These are phyloP conservation scores for Aureobasidium subglaciale DNA, from an alignment of 2,329 filamentous ascomycete genomes.

Conservation along the genomic window DNA sequence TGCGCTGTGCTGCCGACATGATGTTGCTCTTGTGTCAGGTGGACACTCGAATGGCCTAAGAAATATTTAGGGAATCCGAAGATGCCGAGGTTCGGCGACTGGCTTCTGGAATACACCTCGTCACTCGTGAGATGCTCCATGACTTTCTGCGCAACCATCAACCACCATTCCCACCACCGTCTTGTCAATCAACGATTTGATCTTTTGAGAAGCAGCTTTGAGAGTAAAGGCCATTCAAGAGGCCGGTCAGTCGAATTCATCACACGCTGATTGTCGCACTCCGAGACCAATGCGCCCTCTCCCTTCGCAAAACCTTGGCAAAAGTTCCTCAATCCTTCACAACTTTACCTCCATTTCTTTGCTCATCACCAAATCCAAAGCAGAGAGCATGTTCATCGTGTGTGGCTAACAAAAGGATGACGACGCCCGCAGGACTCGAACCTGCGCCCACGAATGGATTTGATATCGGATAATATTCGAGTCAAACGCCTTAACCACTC, in stretches of 20 bases:
- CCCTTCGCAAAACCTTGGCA: no score
- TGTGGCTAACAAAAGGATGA: neutral
- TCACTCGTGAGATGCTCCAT: no score
- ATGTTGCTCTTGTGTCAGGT: neutral
- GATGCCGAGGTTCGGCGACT: slow-evolving; percentile 10
- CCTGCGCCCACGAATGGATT: slow-evolving; percentile 6
- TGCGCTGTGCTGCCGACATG: slow-evolving; percentile 28
- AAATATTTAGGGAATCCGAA: neutral
- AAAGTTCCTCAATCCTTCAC: neutral
- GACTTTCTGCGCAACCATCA: no score
- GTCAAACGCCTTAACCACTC: slow-evolving; percentile 11
- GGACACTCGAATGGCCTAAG: neutral
- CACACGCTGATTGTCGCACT: no score
- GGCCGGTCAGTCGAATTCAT: no score
- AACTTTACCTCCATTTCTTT: neutral
- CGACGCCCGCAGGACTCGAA: slow-evolving; percentile 9
- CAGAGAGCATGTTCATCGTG: no score
- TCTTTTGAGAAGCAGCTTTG: no score
- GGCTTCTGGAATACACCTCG: neutral
- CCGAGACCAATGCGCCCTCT: no score
- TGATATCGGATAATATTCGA: slow-evolving; percentile 1
- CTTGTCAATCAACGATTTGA: no score
- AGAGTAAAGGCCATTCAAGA: no score
- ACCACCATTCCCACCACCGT: no score
- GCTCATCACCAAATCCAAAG: neutral